Evolutionary conservation across 2,329 filamentous ascomycete species (phyloP).

Genomic region (Hirsutella rhossiliensis): DNA sequence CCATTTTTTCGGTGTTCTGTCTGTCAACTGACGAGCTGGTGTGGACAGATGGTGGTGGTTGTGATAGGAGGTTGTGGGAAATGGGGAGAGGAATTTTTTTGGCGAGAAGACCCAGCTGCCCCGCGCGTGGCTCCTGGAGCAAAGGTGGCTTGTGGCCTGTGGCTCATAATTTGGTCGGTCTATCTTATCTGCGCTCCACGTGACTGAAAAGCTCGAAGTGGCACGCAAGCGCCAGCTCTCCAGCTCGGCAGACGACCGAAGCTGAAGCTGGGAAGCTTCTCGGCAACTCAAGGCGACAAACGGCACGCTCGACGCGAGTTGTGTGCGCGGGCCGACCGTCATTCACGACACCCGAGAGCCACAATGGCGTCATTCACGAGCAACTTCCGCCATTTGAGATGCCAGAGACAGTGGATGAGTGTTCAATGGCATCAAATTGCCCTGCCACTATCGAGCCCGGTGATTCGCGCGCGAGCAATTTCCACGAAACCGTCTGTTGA

Average conservation of each 20-base stretch:
- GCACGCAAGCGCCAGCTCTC: no score
- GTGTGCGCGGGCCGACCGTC: conserved; percentile 10
- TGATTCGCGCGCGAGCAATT: conserved; percentile 13
- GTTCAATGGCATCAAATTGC: conserved; percentile 16
- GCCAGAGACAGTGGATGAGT: conserved; percentile 16
- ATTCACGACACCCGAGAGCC: conserved; percentile 11
- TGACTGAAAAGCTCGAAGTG: conserved; percentile 4
- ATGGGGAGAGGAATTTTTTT: conserved; percentile 20
- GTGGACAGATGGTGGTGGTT: conserved; percentile 2
- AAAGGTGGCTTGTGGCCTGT: neutral
- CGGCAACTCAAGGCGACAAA: neutral
- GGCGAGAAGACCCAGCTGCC: conserved; percentile 14
- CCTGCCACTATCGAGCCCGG: conserved; percentile 11
- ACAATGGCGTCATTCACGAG: conserved; percentile 23
- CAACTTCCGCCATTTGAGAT: conserved; percentile 23
- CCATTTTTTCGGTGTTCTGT: conserved; percentile 50
- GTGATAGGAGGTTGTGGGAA: conserved; percentile 8
- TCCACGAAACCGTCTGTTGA: conserved; percentile 8
- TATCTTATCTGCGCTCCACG: conserved; percentile 10
- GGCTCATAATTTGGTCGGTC: neutral
- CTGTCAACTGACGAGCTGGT: neutral
- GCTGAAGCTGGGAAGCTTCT: neutral
- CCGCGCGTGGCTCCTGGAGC: conserved; percentile 17
- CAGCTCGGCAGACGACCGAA: no score
- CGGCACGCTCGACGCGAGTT: conserved; percentile 5